Conservation (phyloP, 441 rosid species). For the Raphanus hybrid region DNA sequence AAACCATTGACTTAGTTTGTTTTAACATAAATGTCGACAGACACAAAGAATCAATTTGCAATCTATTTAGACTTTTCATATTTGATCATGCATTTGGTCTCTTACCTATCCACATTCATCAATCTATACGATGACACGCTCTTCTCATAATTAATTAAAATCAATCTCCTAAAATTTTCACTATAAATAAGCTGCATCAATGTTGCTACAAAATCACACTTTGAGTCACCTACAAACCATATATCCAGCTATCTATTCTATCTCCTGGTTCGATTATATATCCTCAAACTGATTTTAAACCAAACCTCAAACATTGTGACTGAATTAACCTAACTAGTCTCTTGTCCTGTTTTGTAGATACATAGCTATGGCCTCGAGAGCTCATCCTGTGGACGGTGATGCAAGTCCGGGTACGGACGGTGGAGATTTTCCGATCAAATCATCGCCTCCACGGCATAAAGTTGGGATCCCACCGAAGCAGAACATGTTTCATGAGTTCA, state of each 20-base stretch:
- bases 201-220: slow-evolving; percentile 20
- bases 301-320: slow-evolving; percentile 1
- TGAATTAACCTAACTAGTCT: not conserved
- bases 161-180: not conserved
- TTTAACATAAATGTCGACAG: not conserved
- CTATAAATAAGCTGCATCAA: slow-evolving; percentile 33
- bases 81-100: slow-evolving; percentile 28
- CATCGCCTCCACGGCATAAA: slow-evolving; percentile 48
- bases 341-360: slow-evolving; percentile 23
- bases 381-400: slow-evolving; percentile 44
- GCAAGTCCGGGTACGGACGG: slow-evolving; percentile 45
- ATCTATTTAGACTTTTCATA: not conserved
- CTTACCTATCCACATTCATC: slow-evolving; percentile 29
- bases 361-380: slow-evolving; percentile 43
- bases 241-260: slow-evolving; percentile 2
- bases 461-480: slow-evolving; percentile 82
- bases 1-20: too few species aligned
- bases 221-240: slow-evolving; percentile 14
- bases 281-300: not conserved
- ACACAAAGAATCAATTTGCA: not conserved
- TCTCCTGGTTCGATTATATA: slow-evolving; percentile 20
- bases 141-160: not conserved
- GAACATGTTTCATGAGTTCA: slow-evolving; percentile 68
- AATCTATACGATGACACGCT: not conserved
- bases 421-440: slow-evolving; percentile 29